Base-by-base conservation (phyloP, 2,329 filamentous ascomycete species). In the Hymenoscyphus infarciens region DNA sequence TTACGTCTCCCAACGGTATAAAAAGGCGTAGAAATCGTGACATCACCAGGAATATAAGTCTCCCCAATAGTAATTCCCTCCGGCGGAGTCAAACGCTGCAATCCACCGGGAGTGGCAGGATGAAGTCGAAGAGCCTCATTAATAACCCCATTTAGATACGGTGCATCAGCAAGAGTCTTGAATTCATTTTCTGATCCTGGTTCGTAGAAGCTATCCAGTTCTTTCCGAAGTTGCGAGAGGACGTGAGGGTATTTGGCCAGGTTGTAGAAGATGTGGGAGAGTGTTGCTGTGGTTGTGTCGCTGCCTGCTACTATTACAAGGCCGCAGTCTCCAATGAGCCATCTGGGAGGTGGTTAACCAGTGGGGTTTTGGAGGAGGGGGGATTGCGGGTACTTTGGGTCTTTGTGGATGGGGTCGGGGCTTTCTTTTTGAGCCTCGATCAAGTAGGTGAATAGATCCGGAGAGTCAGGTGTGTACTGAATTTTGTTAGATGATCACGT, bases 231-330 rank as follows among this genome's bases (percentile, higher is more conserved):
- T 8, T 63, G 65, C 0, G 49, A 1, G 31, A 58, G 31, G n/a
- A 67, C 25, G 3, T 63, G 54, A 5, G 55, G 42, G 0, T 62
- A 70, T 8, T 60, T 53, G 10, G 61, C 64, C 2, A 73, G 59
- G 38, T 68, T 62, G 64, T 77, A 80, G 69, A 81, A 77, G 6
- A 79, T 68, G 58, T 73, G 72, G 0, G 76, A 74, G 22, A 81
- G 66, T 0, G 76, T 74, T 0, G 75, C 73, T 7, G 77, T 72
- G 0, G 77, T 78, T 6, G 78, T 81, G 63, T 81, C 79, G 39
- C 74, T 77, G 5, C 76, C 76, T 27, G 76, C 76, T 27, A 77
- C 71, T 19, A 78, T 74, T 39, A 77, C 69, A 27, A 72, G 64
- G 2, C 64, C 63, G 13, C 66, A 57, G 56, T 71, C 67, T 11